These are phyloP conservation scores for Neurospora sp. DNA, from an alignment of 495 filamentous ascomycete genomes.

Conservation along the genomic window DNA sequence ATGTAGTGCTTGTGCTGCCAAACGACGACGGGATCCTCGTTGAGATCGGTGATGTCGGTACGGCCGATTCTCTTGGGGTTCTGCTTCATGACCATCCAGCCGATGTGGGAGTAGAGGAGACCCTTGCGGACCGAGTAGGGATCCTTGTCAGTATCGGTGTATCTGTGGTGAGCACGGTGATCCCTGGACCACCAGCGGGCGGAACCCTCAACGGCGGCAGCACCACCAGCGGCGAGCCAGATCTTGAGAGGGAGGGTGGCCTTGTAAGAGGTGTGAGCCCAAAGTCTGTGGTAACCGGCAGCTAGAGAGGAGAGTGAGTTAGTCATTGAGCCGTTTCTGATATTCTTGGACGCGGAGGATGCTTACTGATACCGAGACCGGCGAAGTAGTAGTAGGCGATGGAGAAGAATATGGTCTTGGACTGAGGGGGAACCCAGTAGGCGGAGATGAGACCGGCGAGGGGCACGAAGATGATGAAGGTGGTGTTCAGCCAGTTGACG, in stretches of 20 bases:
- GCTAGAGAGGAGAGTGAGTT: constrained; percentile 15
- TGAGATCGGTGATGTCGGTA: constrained; percentile 93
- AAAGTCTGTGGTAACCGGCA: constrained; percentile 76
- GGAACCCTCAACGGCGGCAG: constrained; percentile 91
- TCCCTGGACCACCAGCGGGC: constrained; percentile 96
- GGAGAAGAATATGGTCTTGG: constrained; percentile 70
- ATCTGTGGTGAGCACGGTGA: constrained; percentile 96
- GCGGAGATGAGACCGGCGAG: constrained; percentile 64
- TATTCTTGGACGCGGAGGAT: not conserved
- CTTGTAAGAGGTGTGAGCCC: constrained; percentile 93
- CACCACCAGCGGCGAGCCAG: constrained; percentile 84
- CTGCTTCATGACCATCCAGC: constrained; percentile 90
- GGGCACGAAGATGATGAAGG: constrained; percentile 78
- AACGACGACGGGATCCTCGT: constrained; percentile 86
- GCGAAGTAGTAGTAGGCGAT: constrained; percentile 88
- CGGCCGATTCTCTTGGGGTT: constrained; percentile 89
- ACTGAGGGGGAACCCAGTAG: constrained; percentile 69
- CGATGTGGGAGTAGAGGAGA: constrained; percentile 88
- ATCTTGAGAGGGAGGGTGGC: constrained; percentile 81
- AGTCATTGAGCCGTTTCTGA: constrained; percentile 1
- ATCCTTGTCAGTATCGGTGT: constrained; percentile 98
- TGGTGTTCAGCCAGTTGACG: constrained; percentile 90
- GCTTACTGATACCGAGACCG: constrained; percentile 77
- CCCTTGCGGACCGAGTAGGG: constrained; percentile 99
- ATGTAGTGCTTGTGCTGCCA: constrained; percentile 95